phyloP scores from a whole-genome alignment of 768 basidiomycete species.

The Pleurotus tuber-regium region DNA sequence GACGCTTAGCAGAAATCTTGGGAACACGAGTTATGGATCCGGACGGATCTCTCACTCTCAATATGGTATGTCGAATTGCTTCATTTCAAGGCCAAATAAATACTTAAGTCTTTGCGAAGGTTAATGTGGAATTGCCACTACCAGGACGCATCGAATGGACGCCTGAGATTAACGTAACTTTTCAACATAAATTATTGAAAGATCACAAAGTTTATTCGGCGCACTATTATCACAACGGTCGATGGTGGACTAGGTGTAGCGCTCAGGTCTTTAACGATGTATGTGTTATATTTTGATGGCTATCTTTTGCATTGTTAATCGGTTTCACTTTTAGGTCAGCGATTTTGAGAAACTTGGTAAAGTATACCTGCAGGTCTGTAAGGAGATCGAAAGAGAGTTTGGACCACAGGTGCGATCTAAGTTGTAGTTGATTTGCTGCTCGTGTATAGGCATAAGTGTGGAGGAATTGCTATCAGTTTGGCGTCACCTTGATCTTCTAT shows the following conservation, averaged over 20 bases:
- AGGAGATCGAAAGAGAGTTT: conserved; percentile 9
- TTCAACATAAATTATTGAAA: conserved; percentile 29
- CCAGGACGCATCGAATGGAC: conserved; percentile 22
- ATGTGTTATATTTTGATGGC: conserved; percentile 9
- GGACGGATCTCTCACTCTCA: conserved; percentile 52
- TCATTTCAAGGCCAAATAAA: background rate
- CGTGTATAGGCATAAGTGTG: too few relatives aligned
- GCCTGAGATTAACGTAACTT: conserved; percentile 19
- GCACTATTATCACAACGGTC: conserved; percentile 33
- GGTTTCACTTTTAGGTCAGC: conserved; percentile 6
- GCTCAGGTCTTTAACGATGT: conserved; percentile 50
- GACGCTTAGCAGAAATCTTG: conserved; percentile 57
- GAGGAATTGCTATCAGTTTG: too few relatives aligned
- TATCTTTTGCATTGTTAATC: too few relatives aligned
- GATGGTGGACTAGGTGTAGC: conserved; percentile 48
- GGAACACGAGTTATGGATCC: conserved; percentile 68
- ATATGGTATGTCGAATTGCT: conserved; percentile 58
- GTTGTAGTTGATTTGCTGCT: too few relatives aligned
- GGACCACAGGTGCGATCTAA: too few relatives aligned
- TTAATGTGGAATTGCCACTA: conserved; percentile 42
- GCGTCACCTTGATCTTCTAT: too few relatives aligned
- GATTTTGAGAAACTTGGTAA: conserved; percentile 14
- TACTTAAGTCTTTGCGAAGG: conserved; percentile 19
- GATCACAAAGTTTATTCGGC: conserved; percentile 34
- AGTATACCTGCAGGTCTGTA: conserved; percentile 9